Conservation (phyloP, 805 yeast genomes). For the Lipomyces lipofer region DNA sequence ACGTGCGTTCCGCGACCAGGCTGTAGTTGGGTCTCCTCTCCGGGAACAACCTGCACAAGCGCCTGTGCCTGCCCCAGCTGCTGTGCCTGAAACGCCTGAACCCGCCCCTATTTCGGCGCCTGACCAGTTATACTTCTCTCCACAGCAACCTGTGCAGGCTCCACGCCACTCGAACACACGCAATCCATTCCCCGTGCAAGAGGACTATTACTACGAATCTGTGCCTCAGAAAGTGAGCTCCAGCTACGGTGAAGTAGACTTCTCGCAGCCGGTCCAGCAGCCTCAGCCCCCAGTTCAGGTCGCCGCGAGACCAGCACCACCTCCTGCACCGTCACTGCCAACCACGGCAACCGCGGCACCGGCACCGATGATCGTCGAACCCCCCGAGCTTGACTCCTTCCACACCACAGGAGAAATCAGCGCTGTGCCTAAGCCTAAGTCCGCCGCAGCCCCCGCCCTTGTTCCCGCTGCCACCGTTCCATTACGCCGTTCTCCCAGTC, state of each 20-base stretch:
- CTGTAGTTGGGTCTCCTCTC: background rate
- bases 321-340: background rate
- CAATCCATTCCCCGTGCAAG: slow-evolving; percentile 26
- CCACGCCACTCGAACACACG: slow-evolving; percentile 8
- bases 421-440: too few relatives aligned
- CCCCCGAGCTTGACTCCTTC: background rate
- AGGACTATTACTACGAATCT: background rate
- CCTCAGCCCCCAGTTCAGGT: background rate
- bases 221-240: slow-evolving; percentile 6
- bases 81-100: slow-evolving; percentile 9
- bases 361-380: slow-evolving; percentile 4
- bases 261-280: slow-evolving; percentile 16
- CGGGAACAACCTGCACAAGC: background rate
- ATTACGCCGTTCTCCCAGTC: background rate
- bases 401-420: background rate
- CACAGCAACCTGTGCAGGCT: background rate
- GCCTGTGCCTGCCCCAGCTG: slow-evolving; percentile 15
- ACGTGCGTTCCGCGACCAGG: slow-evolving; percentile 26
- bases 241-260: slow-evolving; percentile 12
- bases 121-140: slow-evolving; percentile 12
- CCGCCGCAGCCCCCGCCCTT: background rate
- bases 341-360: slow-evolving; percentile 12
- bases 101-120: slow-evolving; percentile 9
- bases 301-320: background rate
- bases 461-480: background rate